These are phyloP conservation scores for baker's yeast (Saccharomyces cerevisiae) DNA, from an alignment of 805 yeast species.

Conservation along the genomic window DNA sequence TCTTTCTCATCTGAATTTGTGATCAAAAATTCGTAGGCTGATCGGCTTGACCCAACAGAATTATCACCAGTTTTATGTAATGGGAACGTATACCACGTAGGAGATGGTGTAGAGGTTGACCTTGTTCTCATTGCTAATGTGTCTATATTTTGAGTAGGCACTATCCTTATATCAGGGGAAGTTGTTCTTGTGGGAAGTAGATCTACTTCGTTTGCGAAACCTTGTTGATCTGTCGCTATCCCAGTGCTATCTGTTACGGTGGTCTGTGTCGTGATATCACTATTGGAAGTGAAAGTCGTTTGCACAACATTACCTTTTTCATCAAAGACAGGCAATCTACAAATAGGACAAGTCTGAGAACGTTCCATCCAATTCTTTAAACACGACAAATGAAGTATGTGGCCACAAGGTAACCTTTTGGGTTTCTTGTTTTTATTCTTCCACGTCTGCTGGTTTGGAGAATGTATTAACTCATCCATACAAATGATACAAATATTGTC, in stretches of 20 bases:
- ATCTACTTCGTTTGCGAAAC: not conserved
- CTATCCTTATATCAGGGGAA: not conserved
- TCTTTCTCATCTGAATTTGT: not conserved
- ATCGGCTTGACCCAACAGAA: not conserved
- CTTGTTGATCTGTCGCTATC: not conserved
- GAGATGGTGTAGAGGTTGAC: not conserved
- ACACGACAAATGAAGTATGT: constrained; percentile 83
- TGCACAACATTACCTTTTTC: constrained; percentile 21
- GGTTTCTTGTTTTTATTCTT: constrained; percentile 36
- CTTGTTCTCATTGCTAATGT: not conserved
- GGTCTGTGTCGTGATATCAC: not conserved
- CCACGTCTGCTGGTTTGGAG: not conserved
- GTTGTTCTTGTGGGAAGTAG: not conserved
- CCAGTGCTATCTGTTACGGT: not conserved
- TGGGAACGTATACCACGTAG: not conserved
- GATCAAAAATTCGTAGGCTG: not conserved
- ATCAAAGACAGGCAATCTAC: constrained; percentile 61
- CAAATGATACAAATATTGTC: constrained; percentile 77
- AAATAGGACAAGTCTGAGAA: constrained; percentile 88
- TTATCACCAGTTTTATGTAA: not conserved
- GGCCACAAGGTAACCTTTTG: constrained; percentile 75
- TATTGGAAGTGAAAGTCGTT: not conserved
- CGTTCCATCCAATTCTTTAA: constrained; percentile 88
- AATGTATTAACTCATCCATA: constrained; percentile 72
- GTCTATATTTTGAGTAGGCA: not conserved